Conservation (phyloP, 441 rosid genomes). For the Syzygium syzygioides region DNA sequence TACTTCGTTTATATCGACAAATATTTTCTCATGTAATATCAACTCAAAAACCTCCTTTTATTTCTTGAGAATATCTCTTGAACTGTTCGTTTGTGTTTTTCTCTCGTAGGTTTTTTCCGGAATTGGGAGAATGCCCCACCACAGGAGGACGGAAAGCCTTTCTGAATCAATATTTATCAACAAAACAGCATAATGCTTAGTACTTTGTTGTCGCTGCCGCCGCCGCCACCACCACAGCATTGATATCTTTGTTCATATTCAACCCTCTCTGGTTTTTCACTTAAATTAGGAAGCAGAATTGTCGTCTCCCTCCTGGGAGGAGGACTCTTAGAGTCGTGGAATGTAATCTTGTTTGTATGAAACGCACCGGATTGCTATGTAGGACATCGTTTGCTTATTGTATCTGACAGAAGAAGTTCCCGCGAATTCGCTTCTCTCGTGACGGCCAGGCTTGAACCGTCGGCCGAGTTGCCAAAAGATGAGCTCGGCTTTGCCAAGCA, state of each 20-base stretch:
- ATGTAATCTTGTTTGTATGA: not conserved
- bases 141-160: constrained; percentile 75
- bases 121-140: constrained; percentile 83
- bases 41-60: not conserved
- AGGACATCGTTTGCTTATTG: not conserved
- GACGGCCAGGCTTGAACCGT: not conserved
- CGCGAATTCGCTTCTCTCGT: not conserved
- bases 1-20: not conserved
- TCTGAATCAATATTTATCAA: constrained; percentile 28
- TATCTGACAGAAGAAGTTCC: not conserved
- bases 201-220: not conserved
- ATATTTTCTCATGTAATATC: not conserved
- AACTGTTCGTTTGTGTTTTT: not conserved
- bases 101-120: constrained; percentile 62
- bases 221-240: not conserved
- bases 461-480: not conserved
- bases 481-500: not conserved
- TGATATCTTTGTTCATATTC: not conserved
- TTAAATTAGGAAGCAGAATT: not conserved
- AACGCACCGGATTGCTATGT: not conserved
- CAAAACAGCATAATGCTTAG: not conserved
- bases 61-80: not conserved
- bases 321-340: not conserved
- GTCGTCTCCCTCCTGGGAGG: not conserved
- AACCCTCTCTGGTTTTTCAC: not conserved